Conservation (phyloP, 257 asterid species). For the Lycium ferocissimum region DNA sequence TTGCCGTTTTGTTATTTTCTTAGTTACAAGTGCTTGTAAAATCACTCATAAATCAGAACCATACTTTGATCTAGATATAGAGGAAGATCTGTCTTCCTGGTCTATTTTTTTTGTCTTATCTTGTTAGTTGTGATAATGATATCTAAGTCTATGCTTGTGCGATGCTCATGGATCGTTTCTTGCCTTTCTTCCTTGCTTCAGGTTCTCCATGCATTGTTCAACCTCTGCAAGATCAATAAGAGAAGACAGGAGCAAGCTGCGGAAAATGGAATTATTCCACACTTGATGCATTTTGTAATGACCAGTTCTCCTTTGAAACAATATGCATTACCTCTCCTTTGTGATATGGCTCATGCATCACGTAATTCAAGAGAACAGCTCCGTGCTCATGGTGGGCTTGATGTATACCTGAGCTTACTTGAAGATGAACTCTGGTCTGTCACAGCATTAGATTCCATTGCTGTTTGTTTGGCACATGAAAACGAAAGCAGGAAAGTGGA, state of each 20-base stretch:
- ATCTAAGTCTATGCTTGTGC: slow-evolving; percentile 13
- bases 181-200: slow-evolving; percentile 51
- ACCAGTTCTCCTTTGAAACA: slow-evolving; percentile 89
- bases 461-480: slow-evolving; percentile 98
- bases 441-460: slow-evolving; percentile 97
- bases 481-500: slow-evolving; percentile 91
- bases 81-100: slow-evolving; percentile 1
- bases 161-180: slow-evolving; percentile 36
- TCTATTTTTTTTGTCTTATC: background rate
- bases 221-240: slow-evolving; percentile 97
- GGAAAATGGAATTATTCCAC: slow-evolving; percentile 98
- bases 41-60: background rate
- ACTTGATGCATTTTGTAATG: slow-evolving; percentile 89
- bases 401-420: slow-evolving; percentile 92
- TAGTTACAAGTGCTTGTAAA: background rate
- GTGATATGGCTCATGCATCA: slow-evolving; percentile 99
- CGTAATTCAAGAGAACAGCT: slow-evolving; percentile 96
- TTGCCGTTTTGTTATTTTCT: background rate
- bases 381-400: slow-evolving; percentile 98
- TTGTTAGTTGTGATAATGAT: background rate
- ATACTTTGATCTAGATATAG: background rate
- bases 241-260: slow-evolving; percentile 99
- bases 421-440: slow-evolving; percentile 96
- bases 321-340: slow-evolving; percentile 88
- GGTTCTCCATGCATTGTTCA: slow-evolving; percentile 96